Base-by-base conservation (phyloP, 2,329 filamentous ascomycete species). In the Fusarium brevicatenulatum region DNA sequence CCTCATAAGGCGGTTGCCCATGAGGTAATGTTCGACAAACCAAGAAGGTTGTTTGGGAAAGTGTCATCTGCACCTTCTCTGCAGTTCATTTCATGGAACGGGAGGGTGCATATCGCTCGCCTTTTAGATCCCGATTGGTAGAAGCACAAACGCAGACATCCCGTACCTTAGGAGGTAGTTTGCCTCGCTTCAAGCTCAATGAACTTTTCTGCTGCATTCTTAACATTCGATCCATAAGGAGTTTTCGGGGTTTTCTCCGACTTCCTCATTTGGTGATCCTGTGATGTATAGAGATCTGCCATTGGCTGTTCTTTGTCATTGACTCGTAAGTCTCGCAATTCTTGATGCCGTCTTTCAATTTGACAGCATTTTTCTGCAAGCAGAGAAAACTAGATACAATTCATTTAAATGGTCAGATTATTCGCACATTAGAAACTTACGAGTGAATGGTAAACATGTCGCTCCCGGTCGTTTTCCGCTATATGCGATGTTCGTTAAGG, bases 161-260 rank as follows among this genome's bases (percentile, higher is more conserved):
- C 12, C 4, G 11, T 25, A 25, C 25, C 25, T 25, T 25, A 25
- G 25, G 4, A 25, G 25, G 25, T 16, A 1, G 25, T 42, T 15
- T n/a, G 28, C 28, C 15, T 43, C 12, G 15, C 15, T 21, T 50
- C 9, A 34, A 18, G 11, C 15, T 10, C 11, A 34, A 28, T 3
- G 2, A 36, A 15, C 2, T 9, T 18, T 50, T 50, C 19, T 11
- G 8, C 13, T 12, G 18, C 32, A 12, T n/a, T 5, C 5, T 9
- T 6, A 12, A 5, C 16, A 34, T 28, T 40, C n/a, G 21, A 4
- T 61, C 66, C 39, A 16, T 13, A 76, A 76, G 74, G 74, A 75
- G 74, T 70, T 74, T 74, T 70, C 74, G 74, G 74, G 75, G 70
- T 61, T 47, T 53, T 39, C 66, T 73, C 72, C 72, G 67, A 73